Evolutionary conservation across 305 asterid genomes (phyloP), one percentile per base, ranked within the genome.

Genomic region (Fraxinus platypoda): DNA sequence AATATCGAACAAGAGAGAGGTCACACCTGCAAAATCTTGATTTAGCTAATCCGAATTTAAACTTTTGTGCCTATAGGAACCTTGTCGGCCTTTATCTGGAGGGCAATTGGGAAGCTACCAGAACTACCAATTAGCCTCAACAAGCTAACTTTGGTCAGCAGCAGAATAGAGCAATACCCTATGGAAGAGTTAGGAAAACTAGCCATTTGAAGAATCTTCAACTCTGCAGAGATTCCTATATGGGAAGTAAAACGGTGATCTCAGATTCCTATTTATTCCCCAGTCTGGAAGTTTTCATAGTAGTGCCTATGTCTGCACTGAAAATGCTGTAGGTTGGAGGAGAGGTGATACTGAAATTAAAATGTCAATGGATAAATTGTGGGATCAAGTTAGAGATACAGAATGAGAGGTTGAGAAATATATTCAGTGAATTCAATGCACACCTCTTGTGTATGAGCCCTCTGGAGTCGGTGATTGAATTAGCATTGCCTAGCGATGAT

Each of bases 51-150:
- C 43, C 38, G 12, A 1, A 9, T 3, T n/a, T 71, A 31, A 71
- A 31, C 25, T 30, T 30, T 71, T 71, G 43, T 15, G 76, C 1
- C 76, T 72, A 72, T 72, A 17, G 25, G 19, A 72, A 15, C 34
- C 76, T 72, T 72, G 12, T 72, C 8, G 9, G 34, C 41, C 38
- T 72, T 72, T 72, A 72, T 31, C 76, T 31, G 43, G 46, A 31
- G 43, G 76, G 21, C 76, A 31, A 30, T 72, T 31, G 43, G 1
- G 43, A n/a, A 30, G 38, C 76, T 72, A 13, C 76, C 26, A 72
- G 76, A 72, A 72, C 76, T 72, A 31, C 76, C 76, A 72, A 9
- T 23, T 64, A 64, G 76, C 76, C 11, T 72, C 43, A 31, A 30
- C 41, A 71, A 71, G 41, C 76, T 71, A 7, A 15, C 76, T 72